Percentiles rank a stretch among this genome's conserved stretches.
Evolutionary conservation across 257 asterid species (phyloP).

Genomic region (Oldenlandia corymbosa): DNA sequence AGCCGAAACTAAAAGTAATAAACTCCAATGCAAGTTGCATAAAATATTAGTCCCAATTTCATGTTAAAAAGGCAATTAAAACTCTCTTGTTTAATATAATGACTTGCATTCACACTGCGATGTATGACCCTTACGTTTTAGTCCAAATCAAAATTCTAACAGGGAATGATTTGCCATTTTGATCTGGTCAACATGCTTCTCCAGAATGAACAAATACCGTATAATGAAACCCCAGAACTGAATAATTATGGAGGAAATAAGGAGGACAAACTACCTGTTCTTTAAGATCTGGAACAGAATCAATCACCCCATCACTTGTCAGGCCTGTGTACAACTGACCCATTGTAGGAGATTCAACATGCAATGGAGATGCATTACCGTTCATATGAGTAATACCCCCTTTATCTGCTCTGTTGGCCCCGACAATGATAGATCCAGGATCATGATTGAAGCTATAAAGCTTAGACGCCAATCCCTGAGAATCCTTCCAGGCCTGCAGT

Average conservation of each 20-base stretch:
- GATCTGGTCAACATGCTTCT: not conserved
- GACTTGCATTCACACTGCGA: no score
- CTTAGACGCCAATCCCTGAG: conserved; percentile 71
- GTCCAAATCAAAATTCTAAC: not conserved
- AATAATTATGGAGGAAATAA: not conserved
- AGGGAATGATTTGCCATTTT: not conserved
- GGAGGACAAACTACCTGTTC: conserved; percentile 57
- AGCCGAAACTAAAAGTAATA: no score
- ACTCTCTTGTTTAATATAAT: no score
- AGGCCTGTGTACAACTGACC: conserved; percentile 32
- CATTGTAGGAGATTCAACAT: conserved; percentile 30
- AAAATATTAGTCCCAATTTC: no score
- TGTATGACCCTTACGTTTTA: no score
- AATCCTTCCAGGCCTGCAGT: conserved; percentile 48
- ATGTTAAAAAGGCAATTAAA: not conserved
- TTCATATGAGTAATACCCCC: conserved; percentile 31
- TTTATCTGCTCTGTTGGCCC: conserved; percentile 36
- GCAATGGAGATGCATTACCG: conserved; percentile 39
- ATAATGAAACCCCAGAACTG: not conserved
- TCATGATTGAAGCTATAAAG: conserved; percentile 60
- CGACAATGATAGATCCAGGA: conserved; percentile 36
- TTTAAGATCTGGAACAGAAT: conserved; percentile 72
- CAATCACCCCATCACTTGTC: conserved; percentile 46
- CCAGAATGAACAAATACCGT: not conserved
- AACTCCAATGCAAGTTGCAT: no score